Percentiles rank a stretch among this genome's conserved stretches.
These are phyloP conservation scores for Suillus sp. DNA, from an alignment of 768 basidiomycete genomes.

Conservation along the genomic window DNA sequence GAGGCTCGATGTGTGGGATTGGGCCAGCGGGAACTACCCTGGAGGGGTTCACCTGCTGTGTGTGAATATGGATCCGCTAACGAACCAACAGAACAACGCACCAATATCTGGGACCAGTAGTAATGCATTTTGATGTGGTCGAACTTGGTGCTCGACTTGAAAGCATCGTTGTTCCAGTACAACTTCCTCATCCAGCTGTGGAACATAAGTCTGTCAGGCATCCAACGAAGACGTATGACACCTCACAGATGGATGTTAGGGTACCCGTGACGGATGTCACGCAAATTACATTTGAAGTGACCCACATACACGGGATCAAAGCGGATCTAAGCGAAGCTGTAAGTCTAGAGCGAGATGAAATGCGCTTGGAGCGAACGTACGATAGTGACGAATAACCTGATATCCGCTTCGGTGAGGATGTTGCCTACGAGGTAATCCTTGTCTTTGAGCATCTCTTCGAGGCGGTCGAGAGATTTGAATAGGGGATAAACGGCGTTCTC, in stretches of 20 bases:
- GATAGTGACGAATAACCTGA: constrained; percentile 91
- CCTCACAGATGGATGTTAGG: constrained; percentile 69
- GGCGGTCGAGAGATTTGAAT: constrained; percentile 77
- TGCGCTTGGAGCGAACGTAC: constrained; percentile 43
- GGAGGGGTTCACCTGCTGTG: constrained; percentile 71
- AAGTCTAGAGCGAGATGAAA: neutral
- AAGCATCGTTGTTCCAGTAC: constrained; percentile 90
- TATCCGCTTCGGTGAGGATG: constrained; percentile 79
- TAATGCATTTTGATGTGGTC: constrained; percentile 63
- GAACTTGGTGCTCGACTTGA: constrained; percentile 86
- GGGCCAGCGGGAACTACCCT: constrained; percentile 80
- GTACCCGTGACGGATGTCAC: constrained; percentile 83
- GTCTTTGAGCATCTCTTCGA: constrained; percentile 75
- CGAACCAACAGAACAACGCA: constrained; percentile 4
- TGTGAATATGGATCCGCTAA: constrained; percentile 8
- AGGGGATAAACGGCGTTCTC: constrained; percentile 71
- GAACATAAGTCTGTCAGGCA: neutral
- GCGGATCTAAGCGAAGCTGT: constrained; percentile 54
- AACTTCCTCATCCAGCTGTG: constrained; percentile 78
- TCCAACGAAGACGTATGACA: neutral
- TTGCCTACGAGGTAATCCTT: constrained; percentile 87
- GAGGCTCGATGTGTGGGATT: constrained; percentile 62
- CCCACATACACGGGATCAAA: constrained; percentile 90
- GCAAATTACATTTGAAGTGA: constrained; percentile 94
- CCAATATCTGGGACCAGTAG: constrained; percentile 38